Percentiles rank a stretch among this genome's conserved stretches.
phyloP scores from a whole-genome alignment of 75 land plant species.

The Picea glauca region DNA sequence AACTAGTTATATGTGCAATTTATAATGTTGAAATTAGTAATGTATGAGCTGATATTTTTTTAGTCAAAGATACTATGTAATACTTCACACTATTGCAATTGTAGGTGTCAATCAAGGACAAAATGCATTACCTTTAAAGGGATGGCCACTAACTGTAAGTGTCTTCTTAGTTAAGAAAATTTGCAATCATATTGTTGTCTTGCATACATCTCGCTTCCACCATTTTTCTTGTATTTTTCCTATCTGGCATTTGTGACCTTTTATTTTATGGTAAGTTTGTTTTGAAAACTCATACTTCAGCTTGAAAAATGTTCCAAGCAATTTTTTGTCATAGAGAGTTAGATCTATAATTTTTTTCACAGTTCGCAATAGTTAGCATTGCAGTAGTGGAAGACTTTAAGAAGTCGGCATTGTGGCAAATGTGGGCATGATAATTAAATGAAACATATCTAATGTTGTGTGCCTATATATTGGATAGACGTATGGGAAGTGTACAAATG shows the following conservation, averaged over 20 bases:
- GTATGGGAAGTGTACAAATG: too few relatives aligned
- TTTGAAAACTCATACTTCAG: neutral
- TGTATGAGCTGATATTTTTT: too few relatives aligned
- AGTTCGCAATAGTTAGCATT: neutral
- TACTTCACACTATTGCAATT: neutral
- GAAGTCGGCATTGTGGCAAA: neutral
- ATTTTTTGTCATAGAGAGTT: neutral
- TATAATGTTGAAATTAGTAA: neutral
- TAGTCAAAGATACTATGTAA: neutral
- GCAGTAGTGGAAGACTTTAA: neutral
- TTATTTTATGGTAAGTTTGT: neutral
- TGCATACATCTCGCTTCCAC: neutral
- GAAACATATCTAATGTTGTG: too few relatives aligned
- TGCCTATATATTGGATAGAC: too few relatives aligned
- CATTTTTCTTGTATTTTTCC: neutral
- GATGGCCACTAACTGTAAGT: conserved; percentile 27
- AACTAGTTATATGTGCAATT: neutral
- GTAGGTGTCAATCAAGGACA: conserved; percentile 44
- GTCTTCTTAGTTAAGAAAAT: neutral
- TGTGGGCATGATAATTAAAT: neutral
- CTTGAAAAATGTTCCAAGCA: neutral
- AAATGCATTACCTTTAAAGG: conserved; percentile 41
- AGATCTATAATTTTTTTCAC: neutral
- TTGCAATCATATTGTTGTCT: conserved; percentile 1
- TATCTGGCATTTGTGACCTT: neutral